These are phyloP conservation scores for Dipteronia dyeriana DNA, from an alignment of 345 rosid genomes.

Conservation along the genomic window DNA sequence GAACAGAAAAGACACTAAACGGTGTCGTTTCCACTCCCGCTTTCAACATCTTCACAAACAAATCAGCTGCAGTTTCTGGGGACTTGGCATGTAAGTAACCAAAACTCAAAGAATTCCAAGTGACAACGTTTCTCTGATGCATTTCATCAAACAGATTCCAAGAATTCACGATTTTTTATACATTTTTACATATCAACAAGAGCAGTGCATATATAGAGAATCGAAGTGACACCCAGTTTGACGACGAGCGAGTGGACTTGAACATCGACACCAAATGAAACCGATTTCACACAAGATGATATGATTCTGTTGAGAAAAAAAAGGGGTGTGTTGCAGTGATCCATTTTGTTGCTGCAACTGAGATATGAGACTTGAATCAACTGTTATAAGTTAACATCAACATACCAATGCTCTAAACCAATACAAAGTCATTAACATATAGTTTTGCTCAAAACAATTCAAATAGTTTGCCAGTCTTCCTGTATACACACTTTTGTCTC, in stretches of 20 bases:
- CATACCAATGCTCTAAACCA: background rate
- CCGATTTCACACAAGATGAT: constrained; percentile 28
- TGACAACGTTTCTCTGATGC: constrained; percentile 30
- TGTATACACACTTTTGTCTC: background rate
- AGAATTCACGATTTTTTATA: constrained; percentile 20
- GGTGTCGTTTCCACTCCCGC: constrained; percentile 17
- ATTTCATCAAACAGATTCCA: constrained; percentile 31
- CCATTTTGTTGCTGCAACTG: constrained; percentile 15
- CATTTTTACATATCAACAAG: constrained; percentile 35
- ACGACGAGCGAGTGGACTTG: constrained; percentile 31
- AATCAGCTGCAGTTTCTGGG: constrained; percentile 13
- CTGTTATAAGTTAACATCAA: background rate
- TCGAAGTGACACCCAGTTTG: constrained; percentile 35
- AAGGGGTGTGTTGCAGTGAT: constrained; percentile 13
- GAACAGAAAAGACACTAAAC: constrained; percentile 18
- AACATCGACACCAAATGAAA: constrained; percentile 20
- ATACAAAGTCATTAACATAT: background rate
- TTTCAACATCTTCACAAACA: constrained; percentile 28
- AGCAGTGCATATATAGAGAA: constrained; percentile 31
- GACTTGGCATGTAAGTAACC: constrained; percentile 27
- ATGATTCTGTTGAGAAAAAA: constrained; percentile 31
- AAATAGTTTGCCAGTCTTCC: background rate
- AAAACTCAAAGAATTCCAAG: constrained; percentile 41
- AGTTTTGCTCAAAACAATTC: background rate
- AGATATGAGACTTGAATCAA: background rate